Conservation (phyloP, 257 asterid species). For the Jacaranda mimosifolia region DNA sequence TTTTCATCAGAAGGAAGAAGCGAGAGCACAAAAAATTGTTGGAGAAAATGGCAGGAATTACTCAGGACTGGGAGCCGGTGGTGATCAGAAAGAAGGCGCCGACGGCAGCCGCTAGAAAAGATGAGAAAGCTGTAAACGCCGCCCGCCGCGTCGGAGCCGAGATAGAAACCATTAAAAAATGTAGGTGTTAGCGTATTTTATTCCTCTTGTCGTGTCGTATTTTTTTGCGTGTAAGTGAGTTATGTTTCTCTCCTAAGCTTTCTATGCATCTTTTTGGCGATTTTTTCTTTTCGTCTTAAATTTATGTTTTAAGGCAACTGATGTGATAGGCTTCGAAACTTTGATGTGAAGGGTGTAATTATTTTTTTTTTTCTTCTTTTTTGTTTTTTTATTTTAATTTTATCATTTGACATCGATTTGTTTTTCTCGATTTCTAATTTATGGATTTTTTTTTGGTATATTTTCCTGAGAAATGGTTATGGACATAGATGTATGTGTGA, state of each 20-base stretch:
- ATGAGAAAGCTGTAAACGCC: constrained; percentile 95
- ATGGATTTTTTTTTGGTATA: neutral
- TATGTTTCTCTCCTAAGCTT: neutral
- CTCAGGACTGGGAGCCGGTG: constrained; percentile 97
- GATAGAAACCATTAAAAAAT: constrained; percentile 82
- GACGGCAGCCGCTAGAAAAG: constrained; percentile 93
- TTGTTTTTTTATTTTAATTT: too few relatives aligned
- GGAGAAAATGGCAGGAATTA: constrained; percentile 59
- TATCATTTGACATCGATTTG: neutral
- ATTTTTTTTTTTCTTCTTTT: neutral
- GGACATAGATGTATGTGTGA: neutral
- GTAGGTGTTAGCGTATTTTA: constrained; percentile 39
- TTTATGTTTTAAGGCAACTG: neutral
- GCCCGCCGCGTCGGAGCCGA: constrained; percentile 98
- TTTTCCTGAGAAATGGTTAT: neutral
- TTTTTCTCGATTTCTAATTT: neutral
- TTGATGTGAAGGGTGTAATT: neutral
- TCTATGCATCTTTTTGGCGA: neutral
- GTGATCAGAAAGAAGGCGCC: constrained; percentile 92
- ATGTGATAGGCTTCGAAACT: neutral
- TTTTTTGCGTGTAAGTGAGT: too few relatives aligned
- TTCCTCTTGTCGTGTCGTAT: neutral
- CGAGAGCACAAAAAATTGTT: constrained; percentile 1
- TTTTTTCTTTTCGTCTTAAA: neutral
- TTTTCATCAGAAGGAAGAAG: neutral